These are phyloP conservation scores for Alternaria sp. DNA, from an alignment of 2,329 filamentous ascomycete genomes.

Conservation along the genomic window DNA sequence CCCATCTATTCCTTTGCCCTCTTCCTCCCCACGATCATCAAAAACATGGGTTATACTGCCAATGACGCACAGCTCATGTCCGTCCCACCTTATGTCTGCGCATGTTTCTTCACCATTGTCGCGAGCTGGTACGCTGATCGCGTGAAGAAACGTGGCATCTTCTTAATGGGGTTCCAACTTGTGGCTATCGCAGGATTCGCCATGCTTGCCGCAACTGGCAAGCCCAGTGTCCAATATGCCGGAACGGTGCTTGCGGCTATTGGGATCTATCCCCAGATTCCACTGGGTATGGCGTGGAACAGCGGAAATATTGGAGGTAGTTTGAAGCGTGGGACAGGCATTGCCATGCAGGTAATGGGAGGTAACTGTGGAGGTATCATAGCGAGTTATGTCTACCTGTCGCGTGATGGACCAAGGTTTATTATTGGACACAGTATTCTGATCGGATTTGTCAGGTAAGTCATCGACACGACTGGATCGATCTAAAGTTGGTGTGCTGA, in stretches of 20 bases:
- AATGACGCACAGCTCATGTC: constrained; percentile 47
- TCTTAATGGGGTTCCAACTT: constrained; percentile 44
- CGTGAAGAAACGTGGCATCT: constrained; percentile 40
- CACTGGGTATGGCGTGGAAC: constrained; percentile 66
- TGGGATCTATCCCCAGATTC: constrained; percentile 64
- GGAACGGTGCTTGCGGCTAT: constrained; percentile 46
- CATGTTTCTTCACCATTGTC: constrained; percentile 47
- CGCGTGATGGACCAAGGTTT: constrained; percentile 55
- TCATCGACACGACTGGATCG: not conserved
- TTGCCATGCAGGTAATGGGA: constrained; percentile 64
- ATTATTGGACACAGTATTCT: constrained; percentile 57
- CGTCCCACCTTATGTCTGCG: constrained; percentile 68
- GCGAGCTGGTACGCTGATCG: constrained; percentile 43
- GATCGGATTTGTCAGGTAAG: constrained; percentile 54
- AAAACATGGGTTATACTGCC: constrained; percentile 67
- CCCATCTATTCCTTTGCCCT: constrained; percentile 57
- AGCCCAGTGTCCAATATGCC: constrained; percentile 43
- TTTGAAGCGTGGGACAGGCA: constrained; percentile 64
- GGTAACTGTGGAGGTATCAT: constrained; percentile 78
- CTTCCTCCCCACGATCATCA: constrained; percentile 66
- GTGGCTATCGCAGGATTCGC: constrained; percentile 64
- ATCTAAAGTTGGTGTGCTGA: constrained; percentile 4
- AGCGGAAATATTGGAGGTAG: constrained; percentile 65
- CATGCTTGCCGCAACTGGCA: constrained; percentile 40
- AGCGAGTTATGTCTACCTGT: constrained; percentile 59